phyloP scores from a whole-genome alignment of 768 basidiomycete genomes.

The Tylopilus vinaceipallidus region DNA sequence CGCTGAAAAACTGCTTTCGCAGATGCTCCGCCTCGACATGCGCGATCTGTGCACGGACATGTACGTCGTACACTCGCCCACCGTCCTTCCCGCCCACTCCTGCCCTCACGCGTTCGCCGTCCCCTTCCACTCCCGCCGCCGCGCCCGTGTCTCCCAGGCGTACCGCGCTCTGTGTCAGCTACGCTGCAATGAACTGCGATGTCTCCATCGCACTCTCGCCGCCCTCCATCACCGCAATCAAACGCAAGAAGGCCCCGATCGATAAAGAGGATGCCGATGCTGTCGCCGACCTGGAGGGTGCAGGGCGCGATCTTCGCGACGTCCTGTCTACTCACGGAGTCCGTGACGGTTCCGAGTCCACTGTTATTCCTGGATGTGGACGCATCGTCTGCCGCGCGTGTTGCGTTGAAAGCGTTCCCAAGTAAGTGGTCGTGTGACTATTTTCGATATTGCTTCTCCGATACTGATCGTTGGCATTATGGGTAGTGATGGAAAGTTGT shows the following conservation, averaged over 20 bases:
- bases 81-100: constrained; percentile 38
- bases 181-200: constrained; percentile 24
- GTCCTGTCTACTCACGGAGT: not conserved
- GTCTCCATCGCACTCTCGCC: not conserved
- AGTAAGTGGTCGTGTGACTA: constrained; percentile 26
- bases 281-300: not conserved
- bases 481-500: constrained; percentile 31
- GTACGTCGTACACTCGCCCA: constrained; percentile 32
- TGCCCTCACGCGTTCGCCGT: constrained; percentile 34
- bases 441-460: not conserved
- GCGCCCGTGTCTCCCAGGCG: constrained; percentile 30
- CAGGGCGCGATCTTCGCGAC: constrained; percentile 1
- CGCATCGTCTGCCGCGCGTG: constrained; percentile 35
- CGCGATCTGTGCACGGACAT: constrained; percentile 37
- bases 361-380: constrained; percentile 33
- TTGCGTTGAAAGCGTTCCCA: constrained; percentile 34
- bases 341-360: constrained; percentile 6
- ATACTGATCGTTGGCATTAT: constrained; percentile 6
- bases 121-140: constrained; percentile 15
- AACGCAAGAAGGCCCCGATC: constrained; percentile 29
- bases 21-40: constrained; percentile 37
- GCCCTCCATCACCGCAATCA: constrained; percentile 5
- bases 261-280: constrained; percentile 22
- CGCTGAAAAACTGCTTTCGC: constrained; percentile 5
- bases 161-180: constrained; percentile 22